Base-by-base conservation (phyloP, 106 monocot genomes). In the Platanthera guangdongensis region DNA sequence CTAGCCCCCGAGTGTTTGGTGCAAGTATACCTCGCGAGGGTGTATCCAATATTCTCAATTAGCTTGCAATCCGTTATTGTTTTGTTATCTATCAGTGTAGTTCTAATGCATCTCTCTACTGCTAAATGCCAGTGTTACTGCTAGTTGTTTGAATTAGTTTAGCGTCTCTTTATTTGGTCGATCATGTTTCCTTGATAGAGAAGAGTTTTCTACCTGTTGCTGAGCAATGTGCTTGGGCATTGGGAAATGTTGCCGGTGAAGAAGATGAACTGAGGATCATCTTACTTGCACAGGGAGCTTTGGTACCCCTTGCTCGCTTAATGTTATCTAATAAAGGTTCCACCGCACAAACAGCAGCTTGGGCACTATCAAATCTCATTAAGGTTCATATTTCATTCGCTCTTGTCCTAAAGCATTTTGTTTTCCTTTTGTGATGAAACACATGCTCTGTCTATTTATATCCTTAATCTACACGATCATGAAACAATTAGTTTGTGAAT, bases 241-340 rank as follows among this genome's bases (percentile, higher is more conserved):
- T 99, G 77, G 97, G 97, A 50, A 99, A 99, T 82, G 88, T 99
- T 80, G 93, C 94, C 79, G 97, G 94, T 74, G 97, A 99, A 90
- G 94, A 85, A 71, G 86, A 84, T 19, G 91, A 99, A 25, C 55
- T 99, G 69, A 91, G 97, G 74, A 90, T 85, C 78, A 82, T 86
- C 79, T 86, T 99, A 79, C 76, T 94, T 51, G 87, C 91, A 71
- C 97, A 94, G 82, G 94, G 91, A 74, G 89, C 84, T 81, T 83
- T 99, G 57, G 81, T 84, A 51, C 97, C 94, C 30, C 91, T 99
- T 73, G 85, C 88, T 75, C 85, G 97, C 46, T 81, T 99, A 84
- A 86, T 99, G 83, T 50, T 92, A 63, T 89, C 91, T 64, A 83
- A 85, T 76, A 94, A 90, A 71, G 87, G 83, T 71, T 94, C 97